Evolutionary conservation across 163 green algal species (phyloP), one percentile per base, ranked within the genome.

Genomic region (Chlorella variabilis): DNA sequence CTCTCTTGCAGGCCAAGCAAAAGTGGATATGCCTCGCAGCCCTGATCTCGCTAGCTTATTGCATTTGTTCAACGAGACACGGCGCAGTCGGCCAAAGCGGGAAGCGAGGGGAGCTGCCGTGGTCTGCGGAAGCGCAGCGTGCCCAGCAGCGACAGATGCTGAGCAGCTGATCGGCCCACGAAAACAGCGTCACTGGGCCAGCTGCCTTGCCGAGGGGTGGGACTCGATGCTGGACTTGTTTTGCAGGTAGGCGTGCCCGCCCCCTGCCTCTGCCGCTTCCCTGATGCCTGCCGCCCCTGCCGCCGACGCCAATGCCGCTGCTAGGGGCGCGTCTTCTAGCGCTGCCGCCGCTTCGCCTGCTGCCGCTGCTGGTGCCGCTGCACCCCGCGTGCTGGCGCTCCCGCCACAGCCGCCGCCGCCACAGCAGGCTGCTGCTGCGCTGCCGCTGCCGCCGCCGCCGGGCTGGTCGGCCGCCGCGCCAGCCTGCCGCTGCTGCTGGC

Each of bases 181-280:
- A n/a, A n/a, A n/a, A n/a, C n/a, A n/a, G n/a, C n/a, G n/a, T 54
- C 45, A 54, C 45, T 54, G 45, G 15, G 54, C 20, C 8, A 15
- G 18, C 5, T 63, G 62, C 18, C 77, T 48, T 1, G 77, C 77
- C 6, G 65, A 77, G 15, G 77, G 77, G 65, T 83, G 77, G 15
- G 77, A 75, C 6, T 48, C 48, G 51, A 83, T 83, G 20, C 29
- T 31, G 0, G 17, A 45, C 49, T 83, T 83, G 34, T 65, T 76
- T 34, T 77, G 48, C 77, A 83, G 48, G 51, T 83, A 76, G 0
- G 65, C 48, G 56, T 45, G 34, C 5, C 38, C 29, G 65, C 36
- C 54, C 23, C 54, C 54, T 63, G 18, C 18, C 54, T 29, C 23
- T n/a, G 20, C 18, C 23, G 9, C 54, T 63, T 9, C 54, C 45